Base-by-base conservation (phyloP, 2,329 filamentous ascomycete genomes). In the Lecanosticta acicola region DNA sequence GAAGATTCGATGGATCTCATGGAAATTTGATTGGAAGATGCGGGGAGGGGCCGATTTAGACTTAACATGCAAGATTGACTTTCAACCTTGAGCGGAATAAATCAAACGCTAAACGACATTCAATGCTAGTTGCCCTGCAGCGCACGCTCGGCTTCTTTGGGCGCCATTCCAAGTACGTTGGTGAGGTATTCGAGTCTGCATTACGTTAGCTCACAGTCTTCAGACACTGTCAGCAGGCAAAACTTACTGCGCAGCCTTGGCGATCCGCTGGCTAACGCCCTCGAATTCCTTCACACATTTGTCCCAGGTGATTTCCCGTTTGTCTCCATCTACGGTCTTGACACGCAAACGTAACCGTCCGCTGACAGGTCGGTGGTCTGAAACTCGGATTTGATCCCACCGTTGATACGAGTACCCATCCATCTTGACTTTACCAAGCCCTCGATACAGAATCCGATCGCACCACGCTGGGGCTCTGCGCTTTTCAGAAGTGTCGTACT, bases 391-490 rank as follows among this genome's bases (percentile, higher is more conserved):
- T 35, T 55, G 50, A 66, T 97, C 93, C 68, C 96, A 91, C 39
- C 93, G 75, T 40, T 78, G 75, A 67, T 98, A 98, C n/a, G n/a
- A n/a, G n/a, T n/a, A n/a, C 54, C 95, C 87, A 39, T 89, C 70
- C 67, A 97, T 90, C 67, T 88, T 84, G 58, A 97, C 83, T 45
- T 85, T 81, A 20, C 87, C 87, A 10, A 84, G 69, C 17, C 88
- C 88, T 17, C 90, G 79, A 58, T 88, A 94, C n/a, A 98, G 71
- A 32, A 98, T 71, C 29, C 93, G 81, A 71, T 98, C 93, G 65
- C 93, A 98, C 93, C 93, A 98, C 1, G 93, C 93, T 0, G 93
- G 93, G 17, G 87, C 85, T 40, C 93, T 80, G 66, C 87, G 87
- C 75, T 98, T 98, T 67, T 98, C 93, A 33, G 59, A 63, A 0